Conservation (phyloP, 176 grass and related monocot genomes). For the Chloris gayana region DNA sequence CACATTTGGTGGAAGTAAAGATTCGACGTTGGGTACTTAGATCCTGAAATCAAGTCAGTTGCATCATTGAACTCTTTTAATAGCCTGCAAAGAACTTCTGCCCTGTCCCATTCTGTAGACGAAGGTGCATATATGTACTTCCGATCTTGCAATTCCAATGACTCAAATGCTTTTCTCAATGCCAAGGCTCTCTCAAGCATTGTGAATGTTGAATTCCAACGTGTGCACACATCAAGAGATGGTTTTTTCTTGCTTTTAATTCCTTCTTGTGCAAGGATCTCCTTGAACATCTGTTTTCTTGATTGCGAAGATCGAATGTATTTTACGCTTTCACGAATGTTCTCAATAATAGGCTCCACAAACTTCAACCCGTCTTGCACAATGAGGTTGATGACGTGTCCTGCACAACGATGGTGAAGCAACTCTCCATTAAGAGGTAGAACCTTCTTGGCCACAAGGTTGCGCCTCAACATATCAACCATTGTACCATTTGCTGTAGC, state of each 20-base stretch:
- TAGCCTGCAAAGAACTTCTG: too few species aligned
- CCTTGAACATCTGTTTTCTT: neutral
- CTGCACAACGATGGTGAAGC: neutral
- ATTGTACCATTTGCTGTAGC: neutral
- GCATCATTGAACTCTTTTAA: too few species aligned
- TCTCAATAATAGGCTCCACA: neutral
- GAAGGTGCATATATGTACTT: neutral
- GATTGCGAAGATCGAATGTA: neutral
- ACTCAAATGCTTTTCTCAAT: neutral
- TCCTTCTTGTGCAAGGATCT: neutral
- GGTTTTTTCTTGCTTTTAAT: neutral
- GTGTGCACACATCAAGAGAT: neutral
- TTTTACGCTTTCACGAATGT: conserved; percentile 1
- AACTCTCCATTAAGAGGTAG: neutral
- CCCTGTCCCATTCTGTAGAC: too few species aligned
- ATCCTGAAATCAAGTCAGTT: too few species aligned
- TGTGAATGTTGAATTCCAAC: neutral
- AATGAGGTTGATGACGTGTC: neutral
- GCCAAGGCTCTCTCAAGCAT: neutral
- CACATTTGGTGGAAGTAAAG: neutral
- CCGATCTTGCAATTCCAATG: neutral
- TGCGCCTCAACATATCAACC: neutral
- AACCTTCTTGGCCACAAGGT: neutral
- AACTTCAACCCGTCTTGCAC: neutral
- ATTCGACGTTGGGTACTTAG: too few species aligned